Evolutionary conservation across 257 asterid genomes (phyloP), one percentile per base, ranked within the genome.

Genomic region (Phtheirospermum japonicum): DNA sequence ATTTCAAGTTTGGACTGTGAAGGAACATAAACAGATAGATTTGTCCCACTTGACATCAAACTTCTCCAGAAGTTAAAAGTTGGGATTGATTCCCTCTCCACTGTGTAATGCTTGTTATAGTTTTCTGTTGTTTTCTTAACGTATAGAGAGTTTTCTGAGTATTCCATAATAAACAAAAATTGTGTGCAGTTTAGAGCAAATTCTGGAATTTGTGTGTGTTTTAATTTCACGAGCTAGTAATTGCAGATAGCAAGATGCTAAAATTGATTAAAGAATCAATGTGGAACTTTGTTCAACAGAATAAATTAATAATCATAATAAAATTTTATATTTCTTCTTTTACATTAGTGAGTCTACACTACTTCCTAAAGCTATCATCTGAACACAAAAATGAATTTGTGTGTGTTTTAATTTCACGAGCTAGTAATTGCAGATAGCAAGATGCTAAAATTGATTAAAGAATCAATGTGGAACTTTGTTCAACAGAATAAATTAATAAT

Each of bases 261-360:
- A 52, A 50, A 53, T 59, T 42, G 63, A 34, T 64, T 26, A 19
- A 45, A 40, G 65, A 9, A 59, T 36, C 56, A 57, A 63, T 6
- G 1, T 61, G 57, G 17, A 62, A 50, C 52, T 37, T 58, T 57
- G 19, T 37, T 60, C 13, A 49, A 13, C 55, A 46, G 11, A 65
- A 43, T n/a, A 54, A 31, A 7, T 14, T 4, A 42, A 11, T 6
- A 36, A 6, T 3, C 2, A 40, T 10, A 10, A 12, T 9, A 40
- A 46, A 23, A 65, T 4, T 14, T 11, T 16, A 5, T 55, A 30
- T 56, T 57, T 67, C 52, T 48, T 32, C 57, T 66, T n/a, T 61
- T 63, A 71, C 76, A 68, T 63, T 43, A 33, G n/a, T n/a, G n/a
- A n/a, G 37, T 23, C 52, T 65, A 54, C 66, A 48, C 67, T 66